Evolutionary conservation across 352 stramenopile genomes (phyloP), one percentile per base, ranked within the genome.

Genomic region (Elongisporangium undulatum): DNA sequence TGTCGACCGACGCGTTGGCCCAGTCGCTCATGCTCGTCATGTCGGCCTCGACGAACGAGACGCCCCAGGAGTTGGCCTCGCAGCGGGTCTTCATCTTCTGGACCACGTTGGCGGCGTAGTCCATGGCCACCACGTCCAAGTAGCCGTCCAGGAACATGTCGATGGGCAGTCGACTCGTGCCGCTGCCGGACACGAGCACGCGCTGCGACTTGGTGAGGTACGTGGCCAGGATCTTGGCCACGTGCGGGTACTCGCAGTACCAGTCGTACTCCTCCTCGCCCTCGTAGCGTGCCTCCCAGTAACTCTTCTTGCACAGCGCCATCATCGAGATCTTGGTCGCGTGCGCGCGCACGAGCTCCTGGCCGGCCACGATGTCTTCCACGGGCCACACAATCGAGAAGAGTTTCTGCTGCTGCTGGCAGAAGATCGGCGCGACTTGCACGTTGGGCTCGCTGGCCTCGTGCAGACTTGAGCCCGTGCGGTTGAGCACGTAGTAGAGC

Each of bases 311-410:
- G 57, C 73, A 77, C 21, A 82, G 60, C 49, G 73, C 73, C 67
- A 85, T 85, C 58, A 82, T 66, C 10, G 75, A 77, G 41, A 85
- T 73, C 61, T 82, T 85, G 56, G 73, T 74, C 0, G 75, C 75
- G 38, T 75, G 75, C 16, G 73, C 68, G 7, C 75, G 64, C 24
- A 81, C 59, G 10, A 85, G 55, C 34, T 82, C 66, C 3, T 55
- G 57, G 50, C 71, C 73, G 17, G 53, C 51, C 1, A 39, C 49
- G 41, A 85, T 57, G 19, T 69, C 49, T 34, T 72, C 61, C 12
- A 68, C 69, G 15, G 71, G 67, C 75, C 75, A 82, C 17, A 71
- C 71, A 54, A 85, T 59, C 16, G 75, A 79, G 20, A 79, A 79
- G 0, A 85, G 63, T 15, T 73, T 72, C 45, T 75, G 71, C 39